Evolutionary conservation across 371 early-diverging fungal species (phyloP).

Genomic region (Rhizomucor miehei): DNA sequence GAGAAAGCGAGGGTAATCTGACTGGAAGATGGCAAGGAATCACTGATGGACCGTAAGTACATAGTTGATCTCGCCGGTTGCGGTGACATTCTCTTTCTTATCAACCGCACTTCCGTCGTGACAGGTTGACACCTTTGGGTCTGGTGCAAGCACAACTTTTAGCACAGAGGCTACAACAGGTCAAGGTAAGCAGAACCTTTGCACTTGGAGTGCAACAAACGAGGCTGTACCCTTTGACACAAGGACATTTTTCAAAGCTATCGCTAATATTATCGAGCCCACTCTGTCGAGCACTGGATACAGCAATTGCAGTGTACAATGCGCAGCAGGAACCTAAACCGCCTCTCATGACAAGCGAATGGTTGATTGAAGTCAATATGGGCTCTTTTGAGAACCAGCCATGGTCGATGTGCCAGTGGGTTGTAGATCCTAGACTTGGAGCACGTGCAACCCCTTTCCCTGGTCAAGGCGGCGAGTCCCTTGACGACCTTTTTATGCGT

Average conservation of each 20-base stretch:
- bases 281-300: background rate
- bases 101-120: background rate
- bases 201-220: background rate
- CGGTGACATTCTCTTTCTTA: background rate
- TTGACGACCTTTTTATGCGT: background rate
- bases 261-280: slow-evolving; percentile 5
- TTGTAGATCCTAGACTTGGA: background rate
- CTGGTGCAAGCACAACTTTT: background rate
- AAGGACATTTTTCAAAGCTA: background rate
- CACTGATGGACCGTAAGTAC: slow-evolving; percentile 5
- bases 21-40: slow-evolving; percentile 1
- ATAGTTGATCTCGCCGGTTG: background rate
- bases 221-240: background rate
- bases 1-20: slow-evolving; percentile 7
- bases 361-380: slow-evolving; percentile 5
- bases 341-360: background rate
- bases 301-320: slow-evolving; percentile 1
- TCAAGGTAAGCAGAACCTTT: background rate
- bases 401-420: slow-evolving; percentile 1
- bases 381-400: slow-evolving; percentile 5
- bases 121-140: background rate
- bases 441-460: slow-evolving; percentile 2
- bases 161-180: background rate
- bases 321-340: slow-evolving; percentile 1
- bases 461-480: slow-evolving; percentile 1